phyloP scores from a whole-genome alignment of 768 basidiomycete species.

The Russula ochroleuca region DNA sequence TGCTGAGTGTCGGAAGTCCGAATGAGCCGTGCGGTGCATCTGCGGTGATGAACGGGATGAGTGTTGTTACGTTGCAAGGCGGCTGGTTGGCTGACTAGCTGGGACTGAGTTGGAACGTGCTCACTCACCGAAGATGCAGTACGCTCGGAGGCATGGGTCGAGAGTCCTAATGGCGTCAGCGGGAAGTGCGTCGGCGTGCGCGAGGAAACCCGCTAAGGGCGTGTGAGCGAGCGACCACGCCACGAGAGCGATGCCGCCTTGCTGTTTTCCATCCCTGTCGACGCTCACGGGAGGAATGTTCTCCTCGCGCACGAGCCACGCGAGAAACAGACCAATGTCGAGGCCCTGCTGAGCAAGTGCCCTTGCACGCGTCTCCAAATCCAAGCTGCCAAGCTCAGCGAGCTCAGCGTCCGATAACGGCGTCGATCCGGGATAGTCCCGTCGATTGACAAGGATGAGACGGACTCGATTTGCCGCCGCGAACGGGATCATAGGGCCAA shows the following conservation, averaged over 20 bases:
- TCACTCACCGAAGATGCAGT: slow-evolving; percentile 25
- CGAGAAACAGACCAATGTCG: slow-evolving; percentile 24
- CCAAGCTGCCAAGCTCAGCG: slow-evolving; percentile 19
- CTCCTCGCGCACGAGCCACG: slow-evolving; percentile 22
- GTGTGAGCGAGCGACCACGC: slow-evolving; percentile 28
- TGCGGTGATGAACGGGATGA: background rate
- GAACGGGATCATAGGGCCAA: slow-evolving; percentile 27
- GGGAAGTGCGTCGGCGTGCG: slow-evolving; percentile 20
- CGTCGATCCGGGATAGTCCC: slow-evolving; percentile 31
- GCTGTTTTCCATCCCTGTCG: slow-evolving; percentile 2
- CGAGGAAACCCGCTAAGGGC: slow-evolving; percentile 19
- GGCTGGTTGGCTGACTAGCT: background rate
- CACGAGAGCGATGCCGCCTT: slow-evolving; percentile 24
- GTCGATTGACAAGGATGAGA: slow-evolving; percentile 29
- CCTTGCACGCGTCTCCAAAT: slow-evolving; percentile 16
- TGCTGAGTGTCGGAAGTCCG: slow-evolving; percentile 20
- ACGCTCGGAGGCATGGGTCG: slow-evolving; percentile 21
- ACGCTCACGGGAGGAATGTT: slow-evolving; percentile 12
- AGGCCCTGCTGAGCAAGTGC: slow-evolving; percentile 19
- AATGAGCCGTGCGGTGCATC: slow-evolving; percentile 22
- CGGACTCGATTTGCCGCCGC: slow-evolving; percentile 27
- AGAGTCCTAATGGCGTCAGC: slow-evolving; percentile 9
- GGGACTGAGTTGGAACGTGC: too few relatives aligned
- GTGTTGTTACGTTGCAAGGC: background rate
- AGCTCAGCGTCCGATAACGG: slow-evolving; percentile 28